Conservation (phyloP, 208 protist genomes). For the Naegleria gruberi region DNA sequence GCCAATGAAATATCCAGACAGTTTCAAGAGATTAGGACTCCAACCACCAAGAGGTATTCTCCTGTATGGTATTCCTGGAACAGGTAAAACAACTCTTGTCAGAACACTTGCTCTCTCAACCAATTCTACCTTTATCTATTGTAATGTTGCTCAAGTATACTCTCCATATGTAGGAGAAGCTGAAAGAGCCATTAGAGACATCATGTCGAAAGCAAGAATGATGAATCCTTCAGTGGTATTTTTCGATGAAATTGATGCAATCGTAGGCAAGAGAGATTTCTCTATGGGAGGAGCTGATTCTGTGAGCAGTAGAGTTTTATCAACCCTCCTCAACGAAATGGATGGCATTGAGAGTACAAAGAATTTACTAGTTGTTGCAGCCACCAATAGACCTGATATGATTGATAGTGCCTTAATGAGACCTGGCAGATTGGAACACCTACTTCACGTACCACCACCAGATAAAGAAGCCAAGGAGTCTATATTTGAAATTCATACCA, state of each 20-base stretch:
- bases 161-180: constrained; percentile 86
- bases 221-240: constrained; percentile 79
- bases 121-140: constrained; percentile 65
- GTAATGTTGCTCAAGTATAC: constrained; percentile 65
- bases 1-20: constrained; percentile 29
- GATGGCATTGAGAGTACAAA: constrained; percentile 82
- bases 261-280: constrained; percentile 54
- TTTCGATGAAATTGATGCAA: constrained; percentile 85
- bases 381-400: constrained; percentile 58
- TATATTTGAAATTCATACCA: constrained; percentile 1
- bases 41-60: constrained; percentile 68
- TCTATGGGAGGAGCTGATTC: not conserved
- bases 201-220: constrained; percentile 63
- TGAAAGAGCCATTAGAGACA: constrained; percentile 69
- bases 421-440: constrained; percentile 56
- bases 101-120: constrained; percentile 66
- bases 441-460: constrained; percentile 9
- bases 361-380: constrained; percentile 77
- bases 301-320: constrained; percentile 65
- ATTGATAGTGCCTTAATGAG: constrained; percentile 89
- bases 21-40: constrained; percentile 37
- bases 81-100: constrained; percentile 81
- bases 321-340: constrained; percentile 92
- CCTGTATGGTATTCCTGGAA: constrained; percentile 86
- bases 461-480: not conserved